phyloP scores from a whole-genome alignment of 2,329 filamentous ascomycete genomes.

The Rutstroemia sp. region DNA sequence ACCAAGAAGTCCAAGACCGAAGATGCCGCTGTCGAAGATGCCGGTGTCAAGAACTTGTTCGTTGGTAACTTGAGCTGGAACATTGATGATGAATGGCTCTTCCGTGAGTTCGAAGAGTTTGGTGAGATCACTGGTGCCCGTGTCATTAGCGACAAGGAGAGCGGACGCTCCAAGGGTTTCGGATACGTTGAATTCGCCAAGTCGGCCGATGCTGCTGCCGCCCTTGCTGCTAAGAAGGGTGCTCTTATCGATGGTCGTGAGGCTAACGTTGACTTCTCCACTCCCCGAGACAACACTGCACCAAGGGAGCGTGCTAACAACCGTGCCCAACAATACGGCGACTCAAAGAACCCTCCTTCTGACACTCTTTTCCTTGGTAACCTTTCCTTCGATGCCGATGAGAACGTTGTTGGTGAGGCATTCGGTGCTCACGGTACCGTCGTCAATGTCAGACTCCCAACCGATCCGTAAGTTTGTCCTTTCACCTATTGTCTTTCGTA shows the following conservation, averaged over 20 bases:
- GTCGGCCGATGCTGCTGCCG: constrained; percentile 52
- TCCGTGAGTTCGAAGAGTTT: constrained; percentile 59
- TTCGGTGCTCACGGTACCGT: constrained; percentile 58
- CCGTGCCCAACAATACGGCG: constrained; percentile 50
- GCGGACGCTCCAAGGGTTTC: constrained; percentile 64
- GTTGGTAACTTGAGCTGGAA: constrained; percentile 70
- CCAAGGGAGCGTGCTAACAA: constrained; percentile 43
- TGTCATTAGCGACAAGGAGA: constrained; percentile 60
- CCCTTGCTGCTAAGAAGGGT: constrained; percentile 57
- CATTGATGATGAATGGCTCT: constrained; percentile 66
- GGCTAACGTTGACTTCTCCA: constrained; percentile 65
- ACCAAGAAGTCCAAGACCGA: constrained; percentile 48
- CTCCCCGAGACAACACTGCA: constrained; percentile 45
- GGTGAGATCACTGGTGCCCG: constrained; percentile 57
- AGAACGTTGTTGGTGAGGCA: constrained; percentile 54
- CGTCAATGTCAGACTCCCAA: constrained; percentile 61
- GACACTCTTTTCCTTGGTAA: constrained; percentile 69
- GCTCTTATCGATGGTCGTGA: constrained; percentile 57
- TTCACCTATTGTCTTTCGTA: neutral
- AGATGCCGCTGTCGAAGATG: constrained; percentile 30
- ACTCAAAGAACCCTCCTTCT: constrained; percentile 54
- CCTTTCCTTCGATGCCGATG: constrained; percentile 60
- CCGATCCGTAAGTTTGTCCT: constrained; percentile 42
- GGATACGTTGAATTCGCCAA: constrained; percentile 66
- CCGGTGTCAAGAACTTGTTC: constrained; percentile 55